Evolutionary conservation across 2,329 filamentous ascomycete species (phyloP).

Genomic region (Pseudopithomyces maydicus): DNA sequence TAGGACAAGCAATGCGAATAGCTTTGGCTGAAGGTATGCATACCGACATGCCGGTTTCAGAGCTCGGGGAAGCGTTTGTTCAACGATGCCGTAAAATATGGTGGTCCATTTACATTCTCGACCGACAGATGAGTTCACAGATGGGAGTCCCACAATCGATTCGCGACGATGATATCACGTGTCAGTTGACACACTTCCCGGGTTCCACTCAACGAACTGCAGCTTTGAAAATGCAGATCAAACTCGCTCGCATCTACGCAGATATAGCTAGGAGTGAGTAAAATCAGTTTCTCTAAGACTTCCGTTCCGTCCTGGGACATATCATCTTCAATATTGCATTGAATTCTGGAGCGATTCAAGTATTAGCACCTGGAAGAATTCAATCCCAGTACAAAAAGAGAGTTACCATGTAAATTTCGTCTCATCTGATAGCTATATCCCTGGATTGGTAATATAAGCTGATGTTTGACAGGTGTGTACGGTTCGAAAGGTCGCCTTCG

Average conservation of each 20-base stretch:
- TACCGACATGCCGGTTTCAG: constrained; percentile 54
- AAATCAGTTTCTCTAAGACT: neutral
- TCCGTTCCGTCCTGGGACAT: neutral
- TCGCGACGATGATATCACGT: constrained; percentile 57
- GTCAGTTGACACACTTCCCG: constrained; percentile 52
- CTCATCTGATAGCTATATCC: too few species aligned
- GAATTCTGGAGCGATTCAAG: neutral
- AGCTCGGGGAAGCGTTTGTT: constrained; percentile 48
- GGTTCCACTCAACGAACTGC: constrained; percentile 46
- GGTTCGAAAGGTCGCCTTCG: constrained; percentile 54
- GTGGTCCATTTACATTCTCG: constrained; percentile 61
- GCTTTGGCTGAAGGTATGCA: constrained; percentile 59
- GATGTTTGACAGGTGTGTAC: constrained; percentile 46
- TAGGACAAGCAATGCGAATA: constrained; percentile 58
- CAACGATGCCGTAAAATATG: constrained; percentile 57
- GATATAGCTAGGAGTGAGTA: constrained; percentile 52
- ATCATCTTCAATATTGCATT: neutral
- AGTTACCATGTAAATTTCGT: neutral
- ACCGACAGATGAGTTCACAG: constrained; percentile 59
- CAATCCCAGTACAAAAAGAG: too few species aligned
- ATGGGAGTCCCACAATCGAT: constrained; percentile 59
- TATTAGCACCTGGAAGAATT: too few species aligned
- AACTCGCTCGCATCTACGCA: constrained; percentile 52
- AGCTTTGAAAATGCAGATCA: constrained; percentile 53
- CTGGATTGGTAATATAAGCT: neutral